Conservation (phyloP, 345 rosid species). For the Dipteronia dyeriana region DNA sequence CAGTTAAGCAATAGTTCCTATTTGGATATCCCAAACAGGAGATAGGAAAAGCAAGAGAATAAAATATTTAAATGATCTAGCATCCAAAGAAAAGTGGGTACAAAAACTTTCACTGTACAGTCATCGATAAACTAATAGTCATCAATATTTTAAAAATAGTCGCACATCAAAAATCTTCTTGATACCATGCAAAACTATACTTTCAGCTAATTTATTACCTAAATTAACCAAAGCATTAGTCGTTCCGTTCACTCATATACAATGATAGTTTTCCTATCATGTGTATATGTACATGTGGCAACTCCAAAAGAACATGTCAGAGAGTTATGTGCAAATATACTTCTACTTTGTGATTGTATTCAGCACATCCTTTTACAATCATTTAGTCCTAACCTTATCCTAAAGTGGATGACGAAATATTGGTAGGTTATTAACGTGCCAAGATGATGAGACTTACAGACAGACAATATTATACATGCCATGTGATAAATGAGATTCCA, state of each 20-base stretch:
- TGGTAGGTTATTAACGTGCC: no score
- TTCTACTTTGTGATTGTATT: no score
- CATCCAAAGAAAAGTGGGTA: background rate
- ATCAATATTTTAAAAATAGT: background rate
- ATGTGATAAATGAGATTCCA: no score
- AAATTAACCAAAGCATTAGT: background rate
- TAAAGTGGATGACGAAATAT: no score
- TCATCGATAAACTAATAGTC: background rate
- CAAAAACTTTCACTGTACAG: background rate
- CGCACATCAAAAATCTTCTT: background rate
- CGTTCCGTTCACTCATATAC: background rate
- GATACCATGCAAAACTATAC: background rate
- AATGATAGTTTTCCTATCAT: background rate
- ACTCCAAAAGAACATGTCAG: no score
- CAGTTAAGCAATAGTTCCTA: slow-evolving; percentile 8
- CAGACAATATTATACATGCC: no score
- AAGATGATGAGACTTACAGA: no score
- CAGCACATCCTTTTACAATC: no score
- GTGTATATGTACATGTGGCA: no score
- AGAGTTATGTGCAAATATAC: no score
- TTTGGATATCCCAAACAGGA: background rate
- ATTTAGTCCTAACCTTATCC: no score
- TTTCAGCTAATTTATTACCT: background rate
- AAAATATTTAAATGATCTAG: slow-evolving; percentile 1
- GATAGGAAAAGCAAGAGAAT: slow-evolving; percentile 4